Conservation (phyloP, 1,284 basidiomycete genomes). For the Vanrija humicola region DNA sequence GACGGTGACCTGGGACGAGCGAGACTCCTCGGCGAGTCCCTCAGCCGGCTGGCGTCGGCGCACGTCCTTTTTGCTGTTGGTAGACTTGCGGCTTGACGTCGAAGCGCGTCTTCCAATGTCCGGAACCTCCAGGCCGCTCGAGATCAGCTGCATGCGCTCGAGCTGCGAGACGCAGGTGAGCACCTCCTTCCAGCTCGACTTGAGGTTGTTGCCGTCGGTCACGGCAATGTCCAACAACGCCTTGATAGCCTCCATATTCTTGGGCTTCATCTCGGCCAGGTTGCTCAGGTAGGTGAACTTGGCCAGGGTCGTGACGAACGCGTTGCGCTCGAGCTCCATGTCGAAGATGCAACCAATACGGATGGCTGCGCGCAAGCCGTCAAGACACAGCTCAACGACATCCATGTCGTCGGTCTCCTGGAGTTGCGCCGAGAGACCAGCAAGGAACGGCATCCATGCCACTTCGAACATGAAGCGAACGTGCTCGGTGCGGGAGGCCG, state of each 20-base stretch:
- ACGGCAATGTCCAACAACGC: conserved; percentile 86
- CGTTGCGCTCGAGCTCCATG: conserved; percentile 89
- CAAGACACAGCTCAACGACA: conserved; percentile 83
- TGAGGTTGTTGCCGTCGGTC: conserved; percentile 87
- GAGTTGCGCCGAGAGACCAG: conserved; percentile 83
- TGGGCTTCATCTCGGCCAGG: conserved; percentile 93
- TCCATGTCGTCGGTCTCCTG: conserved; percentile 91
- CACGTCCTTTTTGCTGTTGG: conserved; percentile 5
- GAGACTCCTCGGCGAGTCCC: conserved; percentile 92
- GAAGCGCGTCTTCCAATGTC: conserved; percentile 57
- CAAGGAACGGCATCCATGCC: conserved; percentile 94
- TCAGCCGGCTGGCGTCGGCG: conserved; percentile 61
- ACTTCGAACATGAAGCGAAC: conserved; percentile 97
- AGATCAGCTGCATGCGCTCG: conserved; percentile 95
- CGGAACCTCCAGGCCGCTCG: conserved; percentile 74
- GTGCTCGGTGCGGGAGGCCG: conserved; percentile 89
- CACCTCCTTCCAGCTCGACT: conserved; percentile 93
- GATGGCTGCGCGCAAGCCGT: conserved; percentile 90
- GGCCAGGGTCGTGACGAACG: conserved; percentile 92
- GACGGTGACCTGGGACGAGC: conserved; percentile 96
- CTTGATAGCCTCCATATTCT: conserved; percentile 98
- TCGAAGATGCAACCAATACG: conserved; percentile 92
- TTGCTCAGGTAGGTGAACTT: conserved; percentile 98
- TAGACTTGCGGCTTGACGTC: conserved; percentile 8
- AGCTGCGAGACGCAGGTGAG: conserved; percentile 92